These are phyloP conservation scores for Aspergillus phoenicis DNA, from an alignment of 2,329 filamentous ascomycete genomes.

Conservation along the genomic window DNA sequence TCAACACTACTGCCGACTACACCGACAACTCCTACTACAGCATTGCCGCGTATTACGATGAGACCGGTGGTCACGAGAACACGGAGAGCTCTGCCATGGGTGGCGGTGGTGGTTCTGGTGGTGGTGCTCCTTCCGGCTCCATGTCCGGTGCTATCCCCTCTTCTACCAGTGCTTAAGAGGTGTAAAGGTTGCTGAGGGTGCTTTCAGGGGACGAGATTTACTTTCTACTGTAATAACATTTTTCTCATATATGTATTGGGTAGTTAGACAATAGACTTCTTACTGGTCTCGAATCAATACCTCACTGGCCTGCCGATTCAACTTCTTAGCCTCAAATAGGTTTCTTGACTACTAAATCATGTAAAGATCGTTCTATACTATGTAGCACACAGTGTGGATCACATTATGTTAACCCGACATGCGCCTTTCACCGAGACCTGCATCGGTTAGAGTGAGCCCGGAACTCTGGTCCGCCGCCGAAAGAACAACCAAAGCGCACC, in stretches of 20 bases:
- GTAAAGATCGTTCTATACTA: too few species aligned
- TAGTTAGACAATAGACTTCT: background rate
- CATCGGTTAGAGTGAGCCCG: too few species aligned
- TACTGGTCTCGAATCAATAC: background rate
- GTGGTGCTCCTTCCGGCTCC: slow-evolving; percentile 17
- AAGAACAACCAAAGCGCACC: too few species aligned
- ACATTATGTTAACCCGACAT: too few species aligned
- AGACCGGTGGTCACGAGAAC: slow-evolving; percentile 27
- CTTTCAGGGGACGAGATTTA: too few species aligned
- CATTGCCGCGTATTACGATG: slow-evolving; percentile 28
- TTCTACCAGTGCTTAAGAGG: background rate
- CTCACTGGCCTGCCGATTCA: too few species aligned
- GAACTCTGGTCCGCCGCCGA: too few species aligned
- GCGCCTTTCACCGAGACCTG: too few species aligned
- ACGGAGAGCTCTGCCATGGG: slow-evolving; percentile 18
- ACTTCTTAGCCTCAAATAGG: background rate
- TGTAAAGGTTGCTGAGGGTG: background rate
- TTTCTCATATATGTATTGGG: background rate
- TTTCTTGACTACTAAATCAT: too few species aligned
- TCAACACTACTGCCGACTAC: slow-evolving; percentile 44
- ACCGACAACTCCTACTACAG: slow-evolving; percentile 28
- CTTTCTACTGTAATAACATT: background rate
- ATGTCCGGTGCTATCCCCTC: slow-evolving; percentile 10
- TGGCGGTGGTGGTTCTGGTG: slow-evolving; percentile 15
- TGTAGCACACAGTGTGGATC: too few species aligned